phyloP scores from a whole-genome alignment of 371 early-diverging fungal genomes.

The Mortierella sp. region DNA sequence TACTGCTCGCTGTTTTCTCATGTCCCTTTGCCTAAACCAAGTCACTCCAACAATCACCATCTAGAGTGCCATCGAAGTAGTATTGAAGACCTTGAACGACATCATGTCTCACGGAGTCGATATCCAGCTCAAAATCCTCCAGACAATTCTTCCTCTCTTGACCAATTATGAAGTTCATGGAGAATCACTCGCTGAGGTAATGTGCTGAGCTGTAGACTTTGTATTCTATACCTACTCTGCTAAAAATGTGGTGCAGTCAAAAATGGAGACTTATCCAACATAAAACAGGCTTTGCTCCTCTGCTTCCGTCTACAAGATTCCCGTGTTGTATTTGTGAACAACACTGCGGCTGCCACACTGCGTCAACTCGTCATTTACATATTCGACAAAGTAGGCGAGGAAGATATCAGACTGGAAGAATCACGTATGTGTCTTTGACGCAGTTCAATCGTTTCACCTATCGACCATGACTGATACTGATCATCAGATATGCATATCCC shows the following conservation, averaged over 20 bases:
- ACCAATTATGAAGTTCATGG: constrained; percentile 85
- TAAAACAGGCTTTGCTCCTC: constrained; percentile 79
- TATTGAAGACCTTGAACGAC: constrained; percentile 79
- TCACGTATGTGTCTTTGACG: constrained; percentile 49
- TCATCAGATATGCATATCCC: too few species aligned
- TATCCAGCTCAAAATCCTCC: constrained; percentile 93
- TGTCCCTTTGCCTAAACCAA: background rate
- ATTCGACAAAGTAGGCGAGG: constrained; percentile 91
- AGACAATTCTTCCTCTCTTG: constrained; percentile 90
- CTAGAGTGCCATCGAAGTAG: constrained; percentile 73
- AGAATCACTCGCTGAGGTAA: constrained; percentile 84
- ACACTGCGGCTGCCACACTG: constrained; percentile 95
- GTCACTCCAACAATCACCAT: too few species aligned
- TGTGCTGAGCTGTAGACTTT: background rate
- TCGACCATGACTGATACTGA: too few species aligned
- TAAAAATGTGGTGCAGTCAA: too few species aligned
- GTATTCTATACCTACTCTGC: background rate
- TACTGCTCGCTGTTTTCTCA: background rate
- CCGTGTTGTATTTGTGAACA: constrained; percentile 87
- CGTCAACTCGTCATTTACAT: constrained; percentile 91
- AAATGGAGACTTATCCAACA: background rate
- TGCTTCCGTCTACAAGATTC: constrained; percentile 91
- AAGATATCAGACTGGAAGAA: constrained; percentile 61
- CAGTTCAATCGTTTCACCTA: too few species aligned
- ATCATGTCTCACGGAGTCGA: constrained; percentile 81